phyloP scores from a whole-genome alignment of 148 eudicot species.

The Dianthus caryophyllus region DNA sequence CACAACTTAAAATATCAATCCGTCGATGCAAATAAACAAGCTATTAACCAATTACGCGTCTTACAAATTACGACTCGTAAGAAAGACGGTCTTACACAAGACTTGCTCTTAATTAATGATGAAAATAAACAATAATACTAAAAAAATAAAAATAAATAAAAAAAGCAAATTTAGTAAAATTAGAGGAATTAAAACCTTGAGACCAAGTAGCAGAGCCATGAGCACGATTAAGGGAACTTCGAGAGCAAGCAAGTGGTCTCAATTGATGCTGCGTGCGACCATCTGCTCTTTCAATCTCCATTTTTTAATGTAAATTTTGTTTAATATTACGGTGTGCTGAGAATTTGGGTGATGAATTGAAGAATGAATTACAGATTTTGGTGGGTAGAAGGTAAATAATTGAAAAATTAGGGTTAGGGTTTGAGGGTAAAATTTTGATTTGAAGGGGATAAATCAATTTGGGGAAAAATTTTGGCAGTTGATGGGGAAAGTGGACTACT shows the following conservation, averaged over 20 bases:
- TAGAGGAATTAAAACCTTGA: slow-evolving; percentile 81
- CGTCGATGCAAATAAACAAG: too few species aligned
- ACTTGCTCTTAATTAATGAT: background rate
- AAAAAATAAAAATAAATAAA: background rate
- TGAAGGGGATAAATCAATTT: background rate
- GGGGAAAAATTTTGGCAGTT: background rate
- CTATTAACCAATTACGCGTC: too few species aligned
- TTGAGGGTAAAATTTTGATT: background rate
- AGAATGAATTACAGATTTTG: background rate
- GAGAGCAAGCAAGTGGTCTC: slow-evolving; percentile 64
- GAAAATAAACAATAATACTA: background rate
- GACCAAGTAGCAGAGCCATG: slow-evolving; percentile 92
- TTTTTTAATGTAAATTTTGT: background rate
- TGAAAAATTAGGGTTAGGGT: background rate
- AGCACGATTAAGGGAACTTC: slow-evolving; percentile 60
- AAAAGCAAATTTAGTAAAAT: too few species aligned
- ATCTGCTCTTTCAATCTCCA: slow-evolving; percentile 47
- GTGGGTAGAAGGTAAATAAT: background rate
- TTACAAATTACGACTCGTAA: too few species aligned
- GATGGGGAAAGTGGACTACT: background rate
- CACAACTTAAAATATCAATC: too few species aligned
- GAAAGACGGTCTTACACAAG: too few species aligned
- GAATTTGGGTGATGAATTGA: background rate
- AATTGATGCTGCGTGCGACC: slow-evolving; percentile 69
- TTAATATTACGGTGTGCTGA: background rate